phyloP scores from a whole-genome alignment of 768 basidiomycete genomes.

The Lactarius hengduanensis region DNA sequence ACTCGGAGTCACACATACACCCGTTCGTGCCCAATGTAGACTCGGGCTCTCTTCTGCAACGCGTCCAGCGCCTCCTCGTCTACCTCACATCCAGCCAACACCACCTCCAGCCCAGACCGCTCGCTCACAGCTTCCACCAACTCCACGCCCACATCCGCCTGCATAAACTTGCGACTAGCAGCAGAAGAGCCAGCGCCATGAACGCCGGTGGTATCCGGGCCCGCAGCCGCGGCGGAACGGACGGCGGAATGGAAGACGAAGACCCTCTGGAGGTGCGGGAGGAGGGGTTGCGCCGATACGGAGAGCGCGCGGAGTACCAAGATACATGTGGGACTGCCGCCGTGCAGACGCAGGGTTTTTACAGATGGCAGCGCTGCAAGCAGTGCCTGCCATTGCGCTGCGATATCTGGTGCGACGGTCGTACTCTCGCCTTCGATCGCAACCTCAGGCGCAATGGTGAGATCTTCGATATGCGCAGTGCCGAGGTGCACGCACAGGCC shows the following conservation, averaged over 20 bases:
- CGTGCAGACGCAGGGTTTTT: background rate
- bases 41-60: slow-evolving; percentile 7
- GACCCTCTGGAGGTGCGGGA: slow-evolving; percentile 16
- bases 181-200: background rate
- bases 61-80: slow-evolving; percentile 1
- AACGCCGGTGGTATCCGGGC: background rate
- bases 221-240: background rate
- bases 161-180: background rate
- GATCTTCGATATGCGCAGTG: background rate
- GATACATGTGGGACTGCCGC: background rate
- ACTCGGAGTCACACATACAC: background rate
- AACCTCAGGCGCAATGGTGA: background rate
- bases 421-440: background rate
- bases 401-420: background rate
- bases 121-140: slow-evolving; percentile 6
- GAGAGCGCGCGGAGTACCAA: background rate
- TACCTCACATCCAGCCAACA: slow-evolving; percentile 11
- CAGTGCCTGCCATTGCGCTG: background rate
- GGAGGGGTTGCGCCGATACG: background rate
- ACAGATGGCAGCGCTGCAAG: background rate
- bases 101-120: slow-evolving; percentile 9
- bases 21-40: slow-evolving; percentile 10
- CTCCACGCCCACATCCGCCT: background rate
- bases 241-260: background rate
- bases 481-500: slow-evolving; percentile 8